Base-by-base conservation (phyloP, 2,329 filamentous ascomycete species). In the Hypoxylon sp. region DNA sequence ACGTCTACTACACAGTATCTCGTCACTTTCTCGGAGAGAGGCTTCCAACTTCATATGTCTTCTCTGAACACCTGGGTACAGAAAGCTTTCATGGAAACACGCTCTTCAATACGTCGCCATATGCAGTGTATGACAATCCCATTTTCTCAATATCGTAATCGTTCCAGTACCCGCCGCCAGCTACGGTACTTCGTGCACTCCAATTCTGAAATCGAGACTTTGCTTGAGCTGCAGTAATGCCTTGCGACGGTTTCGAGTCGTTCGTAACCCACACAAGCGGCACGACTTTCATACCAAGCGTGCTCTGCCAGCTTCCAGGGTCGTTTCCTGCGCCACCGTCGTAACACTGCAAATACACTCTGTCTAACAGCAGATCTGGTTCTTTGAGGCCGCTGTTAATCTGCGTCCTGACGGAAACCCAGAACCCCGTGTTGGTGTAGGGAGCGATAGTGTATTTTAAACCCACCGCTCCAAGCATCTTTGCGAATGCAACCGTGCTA, bases 111-210 rank as follows among this genome's bases (percentile, higher is more conserved):
- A 76, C 75, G 17, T 64, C 42, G 1, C 73, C 73, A 44, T 76
- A 76, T 10, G 64, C 65, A 10, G 70, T 68, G 35, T 84, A 83
- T 1, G 79, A 81, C 37, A 78, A 71, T 6, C 72, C 72, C 79
- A 82, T 83, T 73, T 82, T 83, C 76, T 83, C 82, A 48, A 84
- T 82, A 66, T 84, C 82, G 62, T 79, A 83, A 66, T 84, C 82
- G 50, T 84, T 84, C 82, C 82, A 84, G 68, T 83, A 84, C 0
- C 82, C 82, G 0, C 80, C 82, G 0, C 78, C 82, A 1, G 74
- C 81, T 13, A 84, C 70, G 0, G 73, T 67, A 4, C 74, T 73
- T 37, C 65, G 63, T 35, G 67, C 35, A 20, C 75, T 74, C 82
- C 82, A 84, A 7, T 56, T 58, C 1, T 68, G 58, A 57, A 84